Conservation (phyloP, 2,329 filamentous ascomycete species). For the Diplodia scrobiculata region DNA sequence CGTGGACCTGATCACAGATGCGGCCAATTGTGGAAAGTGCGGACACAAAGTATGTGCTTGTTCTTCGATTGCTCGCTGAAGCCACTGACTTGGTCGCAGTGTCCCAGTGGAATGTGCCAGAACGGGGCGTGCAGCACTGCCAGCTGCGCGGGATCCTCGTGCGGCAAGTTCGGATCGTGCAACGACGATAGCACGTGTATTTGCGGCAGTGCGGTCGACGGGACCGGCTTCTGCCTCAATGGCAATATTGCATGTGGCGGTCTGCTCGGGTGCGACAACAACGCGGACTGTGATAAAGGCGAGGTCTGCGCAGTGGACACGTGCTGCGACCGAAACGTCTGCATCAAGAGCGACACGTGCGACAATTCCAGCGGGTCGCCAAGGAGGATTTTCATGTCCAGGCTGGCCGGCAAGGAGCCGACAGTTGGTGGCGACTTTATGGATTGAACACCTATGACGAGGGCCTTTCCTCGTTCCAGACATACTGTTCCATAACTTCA, state of each 20-base stretch:
- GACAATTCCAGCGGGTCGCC: not conserved
- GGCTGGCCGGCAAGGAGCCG: not conserved
- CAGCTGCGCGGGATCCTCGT: conserved; percentile 38
- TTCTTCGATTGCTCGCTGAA: conserved; percentile 35
- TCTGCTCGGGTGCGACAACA: conserved; percentile 30
- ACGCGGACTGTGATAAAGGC: conserved; percentile 32
- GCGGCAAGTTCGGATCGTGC: conserved; percentile 37
- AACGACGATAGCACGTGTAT: conserved; percentile 35
- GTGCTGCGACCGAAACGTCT: conserved; percentile 34
- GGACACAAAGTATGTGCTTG: conserved; percentile 10
- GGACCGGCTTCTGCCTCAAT: conserved; percentile 40
- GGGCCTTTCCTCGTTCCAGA: too few relatives aligned
- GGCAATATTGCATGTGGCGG: conserved; percentile 29
- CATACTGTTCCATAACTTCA: too few relatives aligned
- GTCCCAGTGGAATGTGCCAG: conserved; percentile 36
- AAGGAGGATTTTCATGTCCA: conserved; percentile 6
- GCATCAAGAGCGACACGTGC: conserved; percentile 33
- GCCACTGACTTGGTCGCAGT: conserved; percentile 30
- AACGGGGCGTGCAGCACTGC: conserved; percentile 41
- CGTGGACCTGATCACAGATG: conserved; percentile 4
- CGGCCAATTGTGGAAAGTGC: conserved; percentile 8
- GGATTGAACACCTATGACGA: not conserved
- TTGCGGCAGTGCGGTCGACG: conserved; percentile 36
- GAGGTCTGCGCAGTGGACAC: conserved; percentile 33
- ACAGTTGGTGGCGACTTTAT: conserved; percentile 7